Conservation (phyloP, 352 stramenopile species). For the Globisporangium takayamanum region DNA sequence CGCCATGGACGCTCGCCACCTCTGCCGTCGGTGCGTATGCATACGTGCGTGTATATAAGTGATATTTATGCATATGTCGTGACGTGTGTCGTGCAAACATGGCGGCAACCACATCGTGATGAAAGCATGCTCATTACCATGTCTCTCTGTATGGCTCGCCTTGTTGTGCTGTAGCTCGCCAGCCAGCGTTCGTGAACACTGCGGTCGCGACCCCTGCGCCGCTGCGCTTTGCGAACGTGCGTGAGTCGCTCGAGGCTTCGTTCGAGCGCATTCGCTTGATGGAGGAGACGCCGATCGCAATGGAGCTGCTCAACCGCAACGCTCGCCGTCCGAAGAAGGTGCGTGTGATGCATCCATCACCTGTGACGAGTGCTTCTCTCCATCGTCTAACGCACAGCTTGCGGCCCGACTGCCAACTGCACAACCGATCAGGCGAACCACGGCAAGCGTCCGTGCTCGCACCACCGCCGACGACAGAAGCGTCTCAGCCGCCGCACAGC, state of each 20-base stretch:
- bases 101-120: background rate
- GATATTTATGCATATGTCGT: no score
- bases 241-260: conserved; percentile 15
- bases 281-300: conserved; percentile 43
- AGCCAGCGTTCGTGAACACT: conserved; percentile 12
- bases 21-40: conserved; percentile 10
- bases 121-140: background rate
- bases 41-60: background rate
- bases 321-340: conserved; percentile 81
- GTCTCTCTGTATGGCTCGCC: background rate
- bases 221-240: conserved; percentile 9
- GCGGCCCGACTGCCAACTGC: conserved; percentile 3
- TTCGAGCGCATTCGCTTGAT: conserved; percentile 41
- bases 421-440: conserved; percentile 56
- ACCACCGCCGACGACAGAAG: conserved; percentile 74
- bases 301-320: conserved; percentile 82
- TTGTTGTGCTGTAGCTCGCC: background rate
- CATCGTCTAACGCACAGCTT: background rate
- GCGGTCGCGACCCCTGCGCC: background rate
- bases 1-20: conserved; percentile 22
- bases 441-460: conserved; percentile 81
- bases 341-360: background rate
- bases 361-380: background rate
- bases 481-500: conserved; percentile 52
- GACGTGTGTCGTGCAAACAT: no score